phyloP scores from a whole-genome alignment of 805 yeast genomes.

The Monosporozyma servazzii region DNA sequence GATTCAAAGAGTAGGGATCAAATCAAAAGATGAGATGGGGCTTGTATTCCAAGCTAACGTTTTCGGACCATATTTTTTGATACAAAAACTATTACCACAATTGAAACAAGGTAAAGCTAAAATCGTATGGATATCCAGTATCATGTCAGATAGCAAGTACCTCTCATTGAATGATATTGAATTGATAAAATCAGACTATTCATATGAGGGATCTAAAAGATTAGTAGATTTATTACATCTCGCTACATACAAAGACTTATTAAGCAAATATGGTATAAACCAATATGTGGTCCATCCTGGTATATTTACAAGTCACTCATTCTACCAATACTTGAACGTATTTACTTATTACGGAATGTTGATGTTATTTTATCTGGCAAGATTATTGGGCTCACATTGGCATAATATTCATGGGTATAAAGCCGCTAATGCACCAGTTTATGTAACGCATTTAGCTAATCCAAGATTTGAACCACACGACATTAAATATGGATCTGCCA shows the following conservation, averaged over 20 bases:
- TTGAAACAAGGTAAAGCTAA: conserved; percentile 51
- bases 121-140: conserved; percentile 77
- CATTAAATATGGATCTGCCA: conserved; percentile 66
- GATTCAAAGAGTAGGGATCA: conserved; percentile 69
- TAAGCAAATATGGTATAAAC: conserved; percentile 45
- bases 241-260: conserved; percentile 47
- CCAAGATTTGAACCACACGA: conserved; percentile 39
- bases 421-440: conserved; percentile 83
- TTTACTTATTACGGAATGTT: conserved; percentile 84
- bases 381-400: conserved; percentile 77
- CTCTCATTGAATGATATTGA: conserved; percentile 71
- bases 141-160: conserved; percentile 69
- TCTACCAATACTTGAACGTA: conserved; percentile 63
- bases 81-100: conserved; percentile 53
- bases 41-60: conserved; percentile 89
- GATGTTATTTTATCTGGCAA: conserved; percentile 69
- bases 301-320: conserved; percentile 76
- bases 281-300: conserved; percentile 91
- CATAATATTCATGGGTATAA: conserved; percentile 82
- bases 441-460: conserved; percentile 48
- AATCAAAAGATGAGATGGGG: conserved; percentile 72
- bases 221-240: conserved; percentile 74
- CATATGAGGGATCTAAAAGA: conserved; percentile 91
- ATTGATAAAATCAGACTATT: conserved; percentile 47
- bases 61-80: conserved; percentile 86